Percentiles rank a stretch among this genome's conserved stretches.
These are phyloP conservation scores for Aureobasidium sp. DNA, from an alignment of 2,329 filamentous ascomycete genomes.

Conservation along the genomic window DNA sequence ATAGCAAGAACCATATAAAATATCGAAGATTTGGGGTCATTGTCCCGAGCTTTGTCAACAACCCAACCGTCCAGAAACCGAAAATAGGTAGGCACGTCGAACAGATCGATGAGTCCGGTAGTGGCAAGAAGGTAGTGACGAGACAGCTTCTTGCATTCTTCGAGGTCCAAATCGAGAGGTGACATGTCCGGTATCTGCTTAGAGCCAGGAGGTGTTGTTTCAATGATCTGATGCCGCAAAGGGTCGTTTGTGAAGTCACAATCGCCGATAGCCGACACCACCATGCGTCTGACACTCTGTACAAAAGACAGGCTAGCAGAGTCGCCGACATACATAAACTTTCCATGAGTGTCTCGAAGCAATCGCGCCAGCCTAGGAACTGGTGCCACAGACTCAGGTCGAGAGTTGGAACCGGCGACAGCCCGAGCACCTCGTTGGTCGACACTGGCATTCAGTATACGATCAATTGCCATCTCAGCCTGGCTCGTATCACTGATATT, in stretches of 20 bases:
- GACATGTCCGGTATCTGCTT: neutral
- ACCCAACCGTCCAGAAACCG: conserved; percentile 8
- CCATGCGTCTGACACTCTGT: conserved; percentile 46
- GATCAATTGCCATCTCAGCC: conserved; percentile 8
- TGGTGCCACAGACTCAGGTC: conserved; percentile 29
- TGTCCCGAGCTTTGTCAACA: conserved; percentile 7
- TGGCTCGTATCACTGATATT: conserved; percentile 23
- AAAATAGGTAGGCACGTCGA: conserved; percentile 28
- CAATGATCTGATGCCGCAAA: conserved; percentile 14
- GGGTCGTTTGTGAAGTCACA: conserved; percentile 17
- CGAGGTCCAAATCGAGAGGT: conserved; percentile 27
- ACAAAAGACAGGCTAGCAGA: conserved; percentile 48
- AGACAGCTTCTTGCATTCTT: conserved; percentile 37
- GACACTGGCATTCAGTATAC: conserved; percentile 27
- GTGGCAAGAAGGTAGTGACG: conserved; percentile 41
- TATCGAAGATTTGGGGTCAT: conserved; percentile 41
- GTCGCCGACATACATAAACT: conserved; percentile 49
- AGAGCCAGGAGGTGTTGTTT: neutral
- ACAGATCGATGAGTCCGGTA: conserved; percentile 43
- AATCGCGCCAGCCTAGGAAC: conserved; percentile 41
- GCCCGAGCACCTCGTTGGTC: conserved; percentile 23
- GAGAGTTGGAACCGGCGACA: neutral
- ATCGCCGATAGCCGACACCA: conserved; percentile 25
- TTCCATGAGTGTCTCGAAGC: conserved; percentile 46
- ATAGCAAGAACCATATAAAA: conserved; percentile 48